phyloP scores from a whole-genome alignment of 2,329 filamentous ascomycete genomes.

The Cladosporium halotolerans region DNA sequence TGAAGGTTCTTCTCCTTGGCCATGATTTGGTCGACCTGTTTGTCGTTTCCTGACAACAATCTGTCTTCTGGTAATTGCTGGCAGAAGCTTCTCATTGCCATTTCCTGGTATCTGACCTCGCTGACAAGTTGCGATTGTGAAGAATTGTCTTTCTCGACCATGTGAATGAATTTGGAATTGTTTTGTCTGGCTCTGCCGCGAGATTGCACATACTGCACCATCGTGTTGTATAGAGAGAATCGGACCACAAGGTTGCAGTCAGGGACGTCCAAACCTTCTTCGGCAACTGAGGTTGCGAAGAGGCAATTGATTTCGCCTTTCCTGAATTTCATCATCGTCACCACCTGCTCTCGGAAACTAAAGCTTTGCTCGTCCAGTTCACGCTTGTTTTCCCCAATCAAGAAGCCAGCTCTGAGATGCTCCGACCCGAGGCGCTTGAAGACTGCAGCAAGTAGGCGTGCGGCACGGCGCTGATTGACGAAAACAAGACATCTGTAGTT shows the following conservation, averaged over 20 bases:
- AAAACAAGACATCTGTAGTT: conserved; percentile 78
- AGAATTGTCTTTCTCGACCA: conserved; percentile 67
- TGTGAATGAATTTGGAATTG: conserved; percentile 74
- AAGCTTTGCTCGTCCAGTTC: conserved; percentile 49
- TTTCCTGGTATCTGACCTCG: conserved; percentile 54
- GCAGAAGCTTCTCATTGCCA: conserved; percentile 69
- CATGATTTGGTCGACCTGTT: conserved; percentile 51
- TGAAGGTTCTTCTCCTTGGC: conserved; percentile 40
- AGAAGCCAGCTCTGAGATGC: conserved; percentile 54
- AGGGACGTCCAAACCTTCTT: conserved; percentile 61
- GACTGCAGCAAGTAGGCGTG: conserved; percentile 63
- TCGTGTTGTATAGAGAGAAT: conserved; percentile 81
- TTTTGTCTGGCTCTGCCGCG: conserved; percentile 74
- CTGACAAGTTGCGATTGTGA: conserved; percentile 52
- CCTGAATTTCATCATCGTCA: conserved; percentile 61
- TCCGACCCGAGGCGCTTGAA: conserved; percentile 54
- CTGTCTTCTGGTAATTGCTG: conserved; percentile 67
- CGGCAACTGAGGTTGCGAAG: conserved; percentile 59
- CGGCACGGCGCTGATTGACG: conserved; percentile 71
- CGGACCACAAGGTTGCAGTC: conserved; percentile 62
- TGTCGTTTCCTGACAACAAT: conserved; percentile 55
- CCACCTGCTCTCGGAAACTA: conserved; percentile 67
- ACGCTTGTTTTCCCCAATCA: conserved; percentile 54
- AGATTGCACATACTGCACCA: conserved; percentile 94
- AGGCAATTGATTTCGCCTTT: conserved; percentile 54